A percentile compares a stretch with the other conserved stretches of the same genome.
These are phyloP conservation scores for Lichtheimia ornata DNA, from an alignment of 371 early-diverging fungal genomes.

Conservation along the genomic window DNA sequence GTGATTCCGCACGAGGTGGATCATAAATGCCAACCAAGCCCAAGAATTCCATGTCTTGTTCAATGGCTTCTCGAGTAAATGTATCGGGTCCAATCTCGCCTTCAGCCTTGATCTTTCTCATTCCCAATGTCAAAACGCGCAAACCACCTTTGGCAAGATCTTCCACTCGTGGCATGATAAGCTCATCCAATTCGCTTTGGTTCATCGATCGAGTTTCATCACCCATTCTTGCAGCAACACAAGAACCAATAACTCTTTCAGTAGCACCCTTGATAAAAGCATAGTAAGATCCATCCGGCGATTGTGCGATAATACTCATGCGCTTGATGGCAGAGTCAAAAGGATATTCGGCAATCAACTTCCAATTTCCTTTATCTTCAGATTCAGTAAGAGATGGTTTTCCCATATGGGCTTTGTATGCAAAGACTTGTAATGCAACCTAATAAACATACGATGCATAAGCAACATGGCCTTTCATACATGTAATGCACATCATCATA, in stretches of 20 bases:
- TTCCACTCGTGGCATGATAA: slow-evolving; percentile 59
- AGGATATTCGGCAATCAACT: slow-evolving; percentile 77
- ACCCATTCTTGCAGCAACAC: slow-evolving; percentile 51
- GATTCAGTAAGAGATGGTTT: slow-evolving; percentile 57
- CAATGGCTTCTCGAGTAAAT: slow-evolving; percentile 63
- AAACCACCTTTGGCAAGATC: slow-evolving; percentile 70
- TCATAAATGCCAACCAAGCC: slow-evolving; percentile 96
- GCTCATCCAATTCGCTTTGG: slow-evolving; percentile 44
- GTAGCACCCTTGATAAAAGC: slow-evolving; percentile 76
- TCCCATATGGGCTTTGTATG: slow-evolving; percentile 70
- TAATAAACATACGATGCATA: slow-evolving; percentile 6
- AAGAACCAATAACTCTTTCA: slow-evolving; percentile 70
- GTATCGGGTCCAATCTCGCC: slow-evolving; percentile 42
- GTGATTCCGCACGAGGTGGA: slow-evolving; percentile 82
- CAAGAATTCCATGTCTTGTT: slow-evolving; percentile 78
- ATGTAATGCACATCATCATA: slow-evolving; percentile 20
- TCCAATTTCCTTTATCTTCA: slow-evolving; percentile 44
- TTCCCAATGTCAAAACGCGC: slow-evolving; percentile 55
- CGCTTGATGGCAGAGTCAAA: slow-evolving; percentile 89
- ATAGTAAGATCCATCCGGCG: slow-evolving; percentile 55
- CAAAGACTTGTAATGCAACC: slow-evolving; percentile 76
- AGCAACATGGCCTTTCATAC: too few relatives aligned
- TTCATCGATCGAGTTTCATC: slow-evolving; percentile 42
- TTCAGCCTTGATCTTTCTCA: slow-evolving; percentile 55
- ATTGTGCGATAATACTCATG: slow-evolving; percentile 82